Evolutionary conservation across 2,329 filamentous ascomycete genomes (phyloP).

Genomic region (Aspergillus arachidicola): DNA sequence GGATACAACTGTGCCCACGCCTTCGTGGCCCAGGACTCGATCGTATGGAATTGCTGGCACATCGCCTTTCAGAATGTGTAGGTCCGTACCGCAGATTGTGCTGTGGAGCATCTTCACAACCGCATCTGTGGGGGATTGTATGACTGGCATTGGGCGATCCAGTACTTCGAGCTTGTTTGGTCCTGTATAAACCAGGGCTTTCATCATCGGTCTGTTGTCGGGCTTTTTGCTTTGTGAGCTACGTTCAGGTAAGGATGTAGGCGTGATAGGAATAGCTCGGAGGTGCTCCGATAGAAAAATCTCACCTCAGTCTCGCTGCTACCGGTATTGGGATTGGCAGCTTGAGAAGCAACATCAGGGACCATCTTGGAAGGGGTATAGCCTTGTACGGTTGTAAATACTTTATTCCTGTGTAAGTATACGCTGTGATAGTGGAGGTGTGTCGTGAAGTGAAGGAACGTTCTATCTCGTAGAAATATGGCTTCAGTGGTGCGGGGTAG

Average conservation of each 20-base stretch:
- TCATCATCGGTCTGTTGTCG: constrained; percentile 37
- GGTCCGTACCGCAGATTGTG: constrained; percentile 58
- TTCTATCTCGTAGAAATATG: not conserved
- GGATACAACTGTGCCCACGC: constrained; percentile 53
- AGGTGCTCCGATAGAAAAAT: not conserved
- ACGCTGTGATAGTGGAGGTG: too few relatives aligned
- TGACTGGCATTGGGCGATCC: constrained; percentile 45
- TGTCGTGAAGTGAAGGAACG: not conserved
- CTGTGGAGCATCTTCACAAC: constrained; percentile 53
- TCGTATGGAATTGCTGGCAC: constrained; percentile 53
- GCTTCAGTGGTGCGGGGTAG: not conserved
- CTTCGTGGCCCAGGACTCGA: constrained; percentile 57
- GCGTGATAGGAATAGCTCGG: not conserved
- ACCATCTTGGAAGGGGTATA: not conserved
- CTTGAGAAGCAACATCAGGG: not conserved
- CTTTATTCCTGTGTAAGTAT: not conserved
- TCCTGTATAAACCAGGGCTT: constrained; percentile 50
- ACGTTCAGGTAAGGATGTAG: not conserved
- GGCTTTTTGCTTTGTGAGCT: not conserved
- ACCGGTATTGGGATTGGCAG: not conserved
- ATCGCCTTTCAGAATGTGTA: constrained; percentile 60
- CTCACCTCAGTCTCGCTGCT: not conserved
- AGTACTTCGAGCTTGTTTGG: constrained; percentile 39
- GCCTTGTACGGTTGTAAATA: fast-evolving
- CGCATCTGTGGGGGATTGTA: constrained; percentile 50